phyloP scores from a whole-genome alignment of 331 rosid species.

The Spiraea crenata region DNA sequence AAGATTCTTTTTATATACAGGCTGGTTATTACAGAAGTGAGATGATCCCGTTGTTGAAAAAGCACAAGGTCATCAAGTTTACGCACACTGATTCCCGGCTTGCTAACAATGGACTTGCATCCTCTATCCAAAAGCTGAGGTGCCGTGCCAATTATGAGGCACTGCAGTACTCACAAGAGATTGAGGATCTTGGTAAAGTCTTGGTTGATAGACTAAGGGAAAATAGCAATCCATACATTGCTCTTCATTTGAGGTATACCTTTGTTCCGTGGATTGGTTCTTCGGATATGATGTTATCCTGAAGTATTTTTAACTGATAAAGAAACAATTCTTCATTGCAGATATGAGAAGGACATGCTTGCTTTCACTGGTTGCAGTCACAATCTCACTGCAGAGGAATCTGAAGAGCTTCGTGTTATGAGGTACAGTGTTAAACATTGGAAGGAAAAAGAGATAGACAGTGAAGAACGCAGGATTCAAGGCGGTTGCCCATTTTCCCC shows the following conservation, averaged over 20 bases:
- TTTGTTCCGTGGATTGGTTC: background rate
- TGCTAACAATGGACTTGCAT: constrained; percentile 79
- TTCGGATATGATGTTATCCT: background rate
- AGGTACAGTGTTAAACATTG: constrained; percentile 85
- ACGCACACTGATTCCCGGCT: constrained; percentile 94
- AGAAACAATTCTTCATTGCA: constrained; percentile 26
- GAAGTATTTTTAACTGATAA: constrained; percentile 1
- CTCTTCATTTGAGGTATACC: constrained; percentile 92
- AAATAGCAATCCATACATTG: constrained; percentile 72
- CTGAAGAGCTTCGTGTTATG: constrained; percentile 76
- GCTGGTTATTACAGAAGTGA: constrained; percentile 87
- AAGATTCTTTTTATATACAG: constrained; percentile 52
- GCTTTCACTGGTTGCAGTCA: constrained; percentile 97
- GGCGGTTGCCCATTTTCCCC: constrained; percentile 99
- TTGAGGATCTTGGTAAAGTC: constrained; percentile 73
- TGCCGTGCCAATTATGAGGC: constrained; percentile 91
- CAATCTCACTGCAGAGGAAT: constrained; percentile 72
- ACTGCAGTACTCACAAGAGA: constrained; percentile 64
- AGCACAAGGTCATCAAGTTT: constrained; percentile 61
- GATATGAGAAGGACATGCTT: constrained; percentile 99
- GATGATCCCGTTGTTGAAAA: constrained; percentile 64
- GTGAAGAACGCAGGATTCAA: constrained; percentile 54
- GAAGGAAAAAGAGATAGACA: constrained; percentile 97
- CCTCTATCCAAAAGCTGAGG: constrained; percentile 78
- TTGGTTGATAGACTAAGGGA: constrained; percentile 73